These are phyloP conservation scores for Cupressus sempervirens DNA, from an alignment of 75 land plant species.

Conservation along the genomic window DNA sequence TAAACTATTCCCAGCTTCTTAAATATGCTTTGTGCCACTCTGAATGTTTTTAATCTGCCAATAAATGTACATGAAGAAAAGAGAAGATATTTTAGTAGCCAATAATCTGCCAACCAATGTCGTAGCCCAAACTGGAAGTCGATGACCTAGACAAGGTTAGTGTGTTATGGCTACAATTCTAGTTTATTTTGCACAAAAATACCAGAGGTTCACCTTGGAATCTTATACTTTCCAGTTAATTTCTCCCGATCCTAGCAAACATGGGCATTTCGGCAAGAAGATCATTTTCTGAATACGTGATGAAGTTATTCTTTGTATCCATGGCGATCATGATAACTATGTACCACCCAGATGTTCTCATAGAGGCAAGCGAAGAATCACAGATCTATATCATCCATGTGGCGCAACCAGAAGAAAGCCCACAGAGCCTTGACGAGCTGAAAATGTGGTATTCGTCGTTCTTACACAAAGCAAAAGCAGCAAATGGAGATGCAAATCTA, in stretches of 20 bases:
- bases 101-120: too few relatives aligned
- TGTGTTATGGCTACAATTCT: too few relatives aligned
- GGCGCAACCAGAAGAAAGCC: neutral
- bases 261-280: neutral
- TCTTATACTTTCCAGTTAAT: too few relatives aligned
- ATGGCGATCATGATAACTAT: neutral
- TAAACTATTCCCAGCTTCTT: too few relatives aligned
- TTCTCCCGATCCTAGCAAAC: neutral
- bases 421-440: neutral
- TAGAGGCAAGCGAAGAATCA: neutral
- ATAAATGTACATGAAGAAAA: too few relatives aligned
- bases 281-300: neutral
- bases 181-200: too few relatives aligned
- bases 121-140: too few relatives aligned
- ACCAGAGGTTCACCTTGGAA: too few relatives aligned
- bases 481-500: neutral
- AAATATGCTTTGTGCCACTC: too few relatives aligned
- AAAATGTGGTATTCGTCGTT: neutral
- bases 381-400: neutral
- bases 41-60: too few relatives aligned
- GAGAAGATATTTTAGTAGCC: too few relatives aligned
- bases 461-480: neutral
- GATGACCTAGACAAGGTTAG: too few relatives aligned
- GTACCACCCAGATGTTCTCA: neutral
- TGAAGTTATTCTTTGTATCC: neutral